phyloP scores from a whole-genome alignment of 106 monocot genomes.

The Phalaenopsis aphrodite region DNA sequence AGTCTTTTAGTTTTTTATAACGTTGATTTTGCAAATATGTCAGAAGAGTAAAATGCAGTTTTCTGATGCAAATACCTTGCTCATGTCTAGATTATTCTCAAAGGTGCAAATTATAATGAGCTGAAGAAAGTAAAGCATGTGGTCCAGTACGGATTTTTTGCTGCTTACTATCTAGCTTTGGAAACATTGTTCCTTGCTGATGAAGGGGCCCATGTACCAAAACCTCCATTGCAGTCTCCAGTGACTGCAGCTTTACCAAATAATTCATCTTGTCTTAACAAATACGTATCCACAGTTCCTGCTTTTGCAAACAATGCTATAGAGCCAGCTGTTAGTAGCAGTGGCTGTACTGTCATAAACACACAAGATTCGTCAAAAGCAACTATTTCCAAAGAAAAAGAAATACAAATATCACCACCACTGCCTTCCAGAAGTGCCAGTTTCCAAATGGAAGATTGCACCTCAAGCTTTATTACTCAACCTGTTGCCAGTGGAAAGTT shows the following conservation, averaged over 20 bases:
- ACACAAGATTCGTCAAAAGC: neutral
- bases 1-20: too few species aligned
- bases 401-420: conserved; percentile 6
- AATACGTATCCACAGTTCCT: conserved; percentile 48
- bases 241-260: conserved; percentile 61
- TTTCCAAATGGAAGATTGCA: neutral
- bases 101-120: conserved; percentile 43
- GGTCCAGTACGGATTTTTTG: conserved; percentile 65
- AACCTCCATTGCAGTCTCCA: conserved; percentile 54
- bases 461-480: conserved; percentile 6
- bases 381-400: neutral
- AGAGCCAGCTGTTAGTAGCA: neutral
- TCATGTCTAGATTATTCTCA: conserved; percentile 49
- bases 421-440: neutral
- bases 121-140: conserved; percentile 76
- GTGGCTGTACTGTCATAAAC: neutral
- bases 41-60: neutral
- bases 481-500: conserved; percentile 16
- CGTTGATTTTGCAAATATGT: too few species aligned
- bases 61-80: neutral
- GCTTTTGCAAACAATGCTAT: conserved; percentile 21
- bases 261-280: conserved; percentile 37
- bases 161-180: conserved; percentile 65
- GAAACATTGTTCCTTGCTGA: conserved; percentile 80
- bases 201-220: conserved; percentile 66